phyloP scores from a whole-genome alignment of 805 yeast species.

The Wickerhamomyces tratensis region DNA sequence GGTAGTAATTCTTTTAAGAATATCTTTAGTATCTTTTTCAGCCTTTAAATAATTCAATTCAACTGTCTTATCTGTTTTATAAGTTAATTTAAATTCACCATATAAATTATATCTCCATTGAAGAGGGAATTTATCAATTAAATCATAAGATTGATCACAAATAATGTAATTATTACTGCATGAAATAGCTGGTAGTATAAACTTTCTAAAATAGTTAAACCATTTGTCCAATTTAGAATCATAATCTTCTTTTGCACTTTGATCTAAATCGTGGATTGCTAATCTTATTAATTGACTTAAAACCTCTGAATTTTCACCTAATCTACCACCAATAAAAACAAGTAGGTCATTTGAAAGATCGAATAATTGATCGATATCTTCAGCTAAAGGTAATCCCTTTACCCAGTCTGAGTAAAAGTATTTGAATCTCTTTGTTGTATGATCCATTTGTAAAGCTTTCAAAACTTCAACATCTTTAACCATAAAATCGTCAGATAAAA shows the following conservation, averaged over 20 bases:
- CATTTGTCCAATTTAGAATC: constrained; percentile 26
- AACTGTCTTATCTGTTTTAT: constrained; percentile 45
- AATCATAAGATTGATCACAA: constrained; percentile 41
- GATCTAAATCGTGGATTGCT: constrained; percentile 29
- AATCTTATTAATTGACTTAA: constrained; percentile 54
- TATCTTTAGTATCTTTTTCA: constrained; percentile 70
- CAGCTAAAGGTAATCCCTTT: constrained; percentile 26
- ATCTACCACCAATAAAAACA: constrained; percentile 42
- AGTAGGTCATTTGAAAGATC: constrained; percentile 38
- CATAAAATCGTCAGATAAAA: constrained; percentile 20
- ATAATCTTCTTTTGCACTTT: constrained; percentile 4
- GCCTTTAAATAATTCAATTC: constrained; percentile 55
- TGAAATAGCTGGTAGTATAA: constrained; percentile 46
- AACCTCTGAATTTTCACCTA: constrained; percentile 38
- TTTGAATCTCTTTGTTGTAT: constrained; percentile 8
- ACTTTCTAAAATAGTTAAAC: constrained; percentile 56
- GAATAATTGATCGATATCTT: constrained; percentile 33
- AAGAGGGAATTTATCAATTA: constrained; percentile 44
- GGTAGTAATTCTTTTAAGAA: constrained; percentile 71
- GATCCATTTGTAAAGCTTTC: constrained; percentile 17
- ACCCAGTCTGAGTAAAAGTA: constrained; percentile 46
- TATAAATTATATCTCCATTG: constrained; percentile 68
- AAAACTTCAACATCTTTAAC: constrained; percentile 18
- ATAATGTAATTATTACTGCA: constrained; percentile 20
- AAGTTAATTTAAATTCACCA: constrained; percentile 60